Conservation (phyloP, 2,329 filamentous ascomycete species). For the Colletotrichum incanum region DNA sequence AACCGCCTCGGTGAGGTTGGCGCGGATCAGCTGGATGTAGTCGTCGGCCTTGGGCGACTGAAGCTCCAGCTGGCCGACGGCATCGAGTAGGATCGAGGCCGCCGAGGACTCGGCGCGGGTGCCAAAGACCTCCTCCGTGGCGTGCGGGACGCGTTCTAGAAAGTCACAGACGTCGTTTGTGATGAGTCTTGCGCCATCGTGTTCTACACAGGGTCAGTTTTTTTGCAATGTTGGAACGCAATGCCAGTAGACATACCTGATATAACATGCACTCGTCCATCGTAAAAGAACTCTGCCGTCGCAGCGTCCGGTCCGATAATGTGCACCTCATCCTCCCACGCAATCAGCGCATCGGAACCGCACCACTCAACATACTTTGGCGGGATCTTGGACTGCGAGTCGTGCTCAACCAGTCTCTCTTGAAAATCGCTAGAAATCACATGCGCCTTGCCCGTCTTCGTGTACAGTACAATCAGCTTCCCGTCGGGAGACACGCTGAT, state of each 20-base stretch:
- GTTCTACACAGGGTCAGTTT: conserved; percentile 60
- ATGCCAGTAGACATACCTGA: conserved; percentile 71
- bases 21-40: conserved; percentile 93
- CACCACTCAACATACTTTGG: conserved; percentile 96
- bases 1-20: conserved; percentile 91
- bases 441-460: conserved; percentile 86
- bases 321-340: conserved; percentile 98
- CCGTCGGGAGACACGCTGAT: conserved; percentile 94
- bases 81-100: conserved; percentile 93
- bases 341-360: conserved; percentile 93
- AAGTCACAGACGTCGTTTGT: conserved; percentile 98
- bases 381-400: conserved; percentile 86
- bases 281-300: conserved; percentile 86
- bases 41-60: conserved; percentile 98
- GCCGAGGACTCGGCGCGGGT: conserved; percentile 90
- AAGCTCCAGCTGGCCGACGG: conserved; percentile 89
- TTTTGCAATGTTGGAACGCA: background rate
- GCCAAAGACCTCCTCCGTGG: conserved; percentile 90
- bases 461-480: conserved; percentile 89
- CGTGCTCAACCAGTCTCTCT: conserved; percentile 90
- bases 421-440: conserved; percentile 97
- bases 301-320: conserved; percentile 89
- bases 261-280: conserved; percentile 90
- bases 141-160: conserved; percentile 90
- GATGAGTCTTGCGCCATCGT: conserved; percentile 90